Evolutionary conservation across 331 rosid species (phyloP).

Genomic region (Ulmus americana): DNA sequence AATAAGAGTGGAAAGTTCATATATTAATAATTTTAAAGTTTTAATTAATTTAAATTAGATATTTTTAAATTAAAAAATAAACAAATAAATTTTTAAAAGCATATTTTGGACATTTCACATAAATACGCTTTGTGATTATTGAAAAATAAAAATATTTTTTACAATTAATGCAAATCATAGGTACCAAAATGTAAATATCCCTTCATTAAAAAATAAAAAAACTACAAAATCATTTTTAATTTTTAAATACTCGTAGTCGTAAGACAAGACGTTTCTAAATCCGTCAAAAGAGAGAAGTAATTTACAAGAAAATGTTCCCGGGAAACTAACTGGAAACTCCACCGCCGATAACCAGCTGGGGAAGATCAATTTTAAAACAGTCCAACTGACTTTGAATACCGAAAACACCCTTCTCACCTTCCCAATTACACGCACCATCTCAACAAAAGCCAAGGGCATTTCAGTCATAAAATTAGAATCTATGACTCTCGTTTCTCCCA

Average conservation of each 20-base stretch:
- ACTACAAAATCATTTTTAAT: no score
- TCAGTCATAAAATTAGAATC: constrained; percentile 13
- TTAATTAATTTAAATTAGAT: no score
- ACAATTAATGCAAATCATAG: no score
- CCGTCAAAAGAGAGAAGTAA: neutral
- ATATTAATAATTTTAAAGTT: no score
- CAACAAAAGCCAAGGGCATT: constrained; percentile 18
- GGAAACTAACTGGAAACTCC: neutral
- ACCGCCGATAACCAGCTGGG: constrained; percentile 1
- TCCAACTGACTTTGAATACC: neutral
- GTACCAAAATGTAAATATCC: no score
- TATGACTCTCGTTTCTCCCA: constrained; percentile 2
- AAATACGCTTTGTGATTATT: no score
- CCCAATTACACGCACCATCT: neutral
- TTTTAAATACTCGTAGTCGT: no score
- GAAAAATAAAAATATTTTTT: no score
- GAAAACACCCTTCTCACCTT: constrained; percentile 8
- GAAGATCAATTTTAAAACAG: neutral
- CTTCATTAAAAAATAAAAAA: no score
- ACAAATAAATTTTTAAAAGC: no score
- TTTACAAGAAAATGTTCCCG: constrained; percentile 2
- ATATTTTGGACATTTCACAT: no score
- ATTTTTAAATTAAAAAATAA: no score
- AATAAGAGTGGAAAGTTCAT: accelerated
- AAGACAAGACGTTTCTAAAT: neutral